Evolutionary conservation across 495 filamentous ascomycete species (phyloP), one percentile per base, ranked within the genome.

Genomic region (Neurospora sublineolata): DNA sequence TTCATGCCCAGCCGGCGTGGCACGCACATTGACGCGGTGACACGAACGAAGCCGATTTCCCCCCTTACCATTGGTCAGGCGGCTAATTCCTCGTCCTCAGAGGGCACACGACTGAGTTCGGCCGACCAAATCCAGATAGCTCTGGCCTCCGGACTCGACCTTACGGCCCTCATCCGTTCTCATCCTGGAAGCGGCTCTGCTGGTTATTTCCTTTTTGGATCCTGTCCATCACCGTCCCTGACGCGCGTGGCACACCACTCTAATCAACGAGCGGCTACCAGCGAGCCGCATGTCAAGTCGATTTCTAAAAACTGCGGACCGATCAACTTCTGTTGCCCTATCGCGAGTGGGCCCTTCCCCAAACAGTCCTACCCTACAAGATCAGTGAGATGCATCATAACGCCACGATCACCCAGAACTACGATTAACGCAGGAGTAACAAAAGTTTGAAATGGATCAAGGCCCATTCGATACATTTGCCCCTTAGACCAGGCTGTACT

Each of bases 211-310:
- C 52, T 41, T 37, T 69, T 30, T 71, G 52, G 30, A 46, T 44
- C 60, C 70, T 68, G 36, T 41, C 68, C n/a, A n/a, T 69, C 69
- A 52, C 41, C 16, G 58, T 74, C 14, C 30, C 37, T 58, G 30
- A 44, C 42, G 30, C 42, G 37, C 16, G 58, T 27, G 67, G 30
- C 68, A 67, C 20, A n/a, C 37, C 41, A 52, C 30, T 60, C 68
- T 73, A 64, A 46, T 18, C 20, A 16, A 37, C n/a, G 69, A 58
- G 68, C 46, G 38, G 68, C 37, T 71, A 69, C 70, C 52, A 46
- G 71, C 38, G 23, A 70, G 70, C 75, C 72, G 76, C 75, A 70
- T 74, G 73, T 74, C 76, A 79, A 16, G 73, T 67, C 76, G 73
- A 73, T 68, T 60, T 18, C 64, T 46, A 42, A 68, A 10, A 38